These are phyloP conservation scores for Trametes pubescens DNA, from an alignment of 1,284 basidiomycete species.

Conservation along the genomic window DNA sequence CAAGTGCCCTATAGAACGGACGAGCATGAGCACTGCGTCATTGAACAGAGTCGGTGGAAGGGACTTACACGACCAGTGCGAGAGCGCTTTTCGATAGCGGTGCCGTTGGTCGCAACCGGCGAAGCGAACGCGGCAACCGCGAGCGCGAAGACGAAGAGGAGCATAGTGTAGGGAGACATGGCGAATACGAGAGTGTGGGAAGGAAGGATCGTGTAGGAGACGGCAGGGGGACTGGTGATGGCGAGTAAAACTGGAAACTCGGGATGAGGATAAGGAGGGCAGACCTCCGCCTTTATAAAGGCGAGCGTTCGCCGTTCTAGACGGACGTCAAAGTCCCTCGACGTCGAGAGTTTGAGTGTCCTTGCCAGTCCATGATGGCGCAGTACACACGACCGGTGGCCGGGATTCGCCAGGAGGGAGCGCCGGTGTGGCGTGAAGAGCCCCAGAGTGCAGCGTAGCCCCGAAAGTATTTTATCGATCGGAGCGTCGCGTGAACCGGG, in stretches of 20 bases:
- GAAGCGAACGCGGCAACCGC: conserved; percentile 22
- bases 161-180: conserved; percentile 24
- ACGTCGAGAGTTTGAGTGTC: neutral
- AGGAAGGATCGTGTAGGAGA: conserved; percentile 6
- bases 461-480: conserved; percentile 18
- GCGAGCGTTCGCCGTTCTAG: neutral
- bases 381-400: neutral
- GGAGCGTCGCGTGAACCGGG: neutral
- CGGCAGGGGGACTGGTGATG: conserved; percentile 8
- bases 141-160: conserved; percentile 26
- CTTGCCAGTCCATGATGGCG: neutral
- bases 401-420: neutral
- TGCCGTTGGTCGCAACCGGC: conserved; percentile 10
- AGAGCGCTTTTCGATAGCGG: conserved; percentile 23
- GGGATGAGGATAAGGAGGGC: neutral
- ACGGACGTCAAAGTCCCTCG: conserved; percentile 4
- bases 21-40: conserved; percentile 4
- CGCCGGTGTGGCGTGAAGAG: conserved; percentile 1
- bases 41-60: neutral
- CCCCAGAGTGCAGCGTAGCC: conserved; percentile 7
- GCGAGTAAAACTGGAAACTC: conserved; percentile 15
- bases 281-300: conserved; percentile 6
- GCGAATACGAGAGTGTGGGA: neutral
- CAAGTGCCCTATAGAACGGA: conserved; percentile 47
- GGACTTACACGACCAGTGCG: conserved; percentile 25